Base-by-base conservation (phyloP, 306 rosid species). In the Phaseolus lunatus region DNA sequence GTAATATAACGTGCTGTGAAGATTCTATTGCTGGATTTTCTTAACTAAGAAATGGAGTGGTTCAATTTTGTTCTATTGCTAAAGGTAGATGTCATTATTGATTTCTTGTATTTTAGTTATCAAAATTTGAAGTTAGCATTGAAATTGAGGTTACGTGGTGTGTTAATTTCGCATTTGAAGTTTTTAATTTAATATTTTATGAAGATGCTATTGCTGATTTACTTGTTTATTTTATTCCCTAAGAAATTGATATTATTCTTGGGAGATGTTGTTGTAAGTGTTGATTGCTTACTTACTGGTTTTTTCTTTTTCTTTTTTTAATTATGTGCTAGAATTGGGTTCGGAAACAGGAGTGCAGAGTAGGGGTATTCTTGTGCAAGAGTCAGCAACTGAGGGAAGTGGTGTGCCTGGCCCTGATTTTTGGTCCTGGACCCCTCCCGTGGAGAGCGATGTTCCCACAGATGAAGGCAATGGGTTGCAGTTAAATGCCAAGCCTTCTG, bases 401-500 rank as follows among this genome's bases (percentile, higher is more conserved):
- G 88, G 79, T 65, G 78, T 86, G 22, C 98, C 98, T 3, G 99
- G 99, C 75, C 99, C 98, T 19, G 97, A 92, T 80, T 93, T 96
- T 81, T 96, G 99, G 98, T 88, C 96, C 29, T 96, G 99, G 99
- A 77, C 87, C 47, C 99, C 99, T n/a, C 94, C 97, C 48, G 5
- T 37, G 9, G 85, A 80, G 50, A 56, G 72, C 64, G 87, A 81
- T 39, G 7, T 33, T 62, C 83, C 73, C 75, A 53, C 77, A n/a
- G 84, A 78, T 67, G 79, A 62, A 78, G 63, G n/a, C 26, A 44
- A 24, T 68, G 88, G 86, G 24, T 73, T 88, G 85, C 80, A 69
- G 83, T 39, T 78, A 31, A 79, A 81, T 26, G 75, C 59, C 48
- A 80, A 76, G 63, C 63, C 92, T 72, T 80, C 87, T 9, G 85